Base-by-base conservation (phyloP, 1,139 yeast species). In the Torulaspora pretoriensis region DNA sequence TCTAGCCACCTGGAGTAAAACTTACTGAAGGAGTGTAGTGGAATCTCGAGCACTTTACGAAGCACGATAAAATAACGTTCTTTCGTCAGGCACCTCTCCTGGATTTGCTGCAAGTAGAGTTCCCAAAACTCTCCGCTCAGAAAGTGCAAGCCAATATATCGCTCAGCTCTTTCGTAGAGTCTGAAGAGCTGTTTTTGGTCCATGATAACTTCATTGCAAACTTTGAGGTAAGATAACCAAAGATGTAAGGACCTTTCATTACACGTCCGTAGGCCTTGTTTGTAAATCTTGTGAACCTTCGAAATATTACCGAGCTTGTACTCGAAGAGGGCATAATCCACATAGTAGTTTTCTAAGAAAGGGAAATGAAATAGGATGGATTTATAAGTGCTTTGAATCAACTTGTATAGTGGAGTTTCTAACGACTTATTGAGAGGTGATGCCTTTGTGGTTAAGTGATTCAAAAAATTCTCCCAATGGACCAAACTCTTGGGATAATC, bases 111-210 rank as follows among this genome's bases (percentile, higher is more conserved):
- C 32, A 90, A 59, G 59, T 86, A 90, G 35, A 77, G 60, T 51
- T 79, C 82, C 80, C 95, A 92, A 55, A 90, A 82, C 44, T 81
- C 81, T 55, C 79, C 85, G 12, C 85, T 68, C 56, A 81, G 75
- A 56, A 80, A 92, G 65, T 90, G 95, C 42, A 64, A 60, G 0
- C 98, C 97, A 29, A 90, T 75, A 34, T 64, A 66, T 2, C 49
- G 46, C 42, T 89, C 77, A 0, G 92, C 96, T 3, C 59, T 56
- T 56, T 82, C 87, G 57, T 85, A 87, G 13, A 74, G 57, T n/a
- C 55, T 49, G 12, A 75, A 52, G 8, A 81, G 53, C 50, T 63
- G 50, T 9, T 55, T 59, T 34, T 60, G 59, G 23, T 61, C 54
- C 10, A 54, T 38, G 8, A 42, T 67, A 1, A 78, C 73, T 22